phyloP scores from a whole-genome alignment of 2,329 filamentous ascomycete genomes.

The Sporothrix euskadiensis region DNA sequence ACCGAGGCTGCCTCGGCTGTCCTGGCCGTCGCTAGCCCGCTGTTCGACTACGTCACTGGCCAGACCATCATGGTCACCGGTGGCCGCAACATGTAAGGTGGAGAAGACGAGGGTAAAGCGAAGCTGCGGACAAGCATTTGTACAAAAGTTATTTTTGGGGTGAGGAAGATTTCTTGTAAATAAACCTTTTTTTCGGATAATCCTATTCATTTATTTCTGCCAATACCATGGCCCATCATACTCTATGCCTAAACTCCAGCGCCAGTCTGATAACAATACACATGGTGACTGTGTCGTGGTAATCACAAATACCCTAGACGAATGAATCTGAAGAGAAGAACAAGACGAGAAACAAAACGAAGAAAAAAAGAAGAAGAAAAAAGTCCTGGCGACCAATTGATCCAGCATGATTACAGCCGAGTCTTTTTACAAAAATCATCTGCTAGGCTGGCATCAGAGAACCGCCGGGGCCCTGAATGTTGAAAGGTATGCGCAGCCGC shows the following conservation, averaged over 20 bases:
- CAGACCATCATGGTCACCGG: slow-evolving; percentile 88
- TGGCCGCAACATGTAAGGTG: slow-evolving; percentile 61
- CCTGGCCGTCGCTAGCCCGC: slow-evolving; percentile 74
- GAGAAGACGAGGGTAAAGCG: background rate
- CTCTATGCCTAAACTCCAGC: background rate
- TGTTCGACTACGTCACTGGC: slow-evolving; percentile 82
- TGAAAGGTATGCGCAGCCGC: too few species aligned
- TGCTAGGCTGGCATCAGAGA: too few species aligned
- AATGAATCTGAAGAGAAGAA: background rate
- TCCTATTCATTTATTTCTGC: background rate
- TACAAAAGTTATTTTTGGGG: background rate
- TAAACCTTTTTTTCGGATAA: background rate
- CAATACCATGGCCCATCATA: background rate
- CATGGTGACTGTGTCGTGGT: background rate
- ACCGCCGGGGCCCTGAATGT: too few species aligned
- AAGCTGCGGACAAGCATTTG: background rate
- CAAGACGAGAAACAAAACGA: background rate
- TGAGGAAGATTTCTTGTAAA: slow-evolving; percentile 18
- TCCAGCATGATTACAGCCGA: too few species aligned
- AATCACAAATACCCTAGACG: background rate
- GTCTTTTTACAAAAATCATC: too few species aligned
- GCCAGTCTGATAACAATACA: background rate
- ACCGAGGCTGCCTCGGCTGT: slow-evolving; percentile 79
- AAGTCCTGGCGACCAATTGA: too few species aligned
- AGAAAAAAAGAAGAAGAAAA: background rate